phyloP scores from a whole-genome alignment of 208 protist genomes.

The Wallacemonas rigidus region DNA sequence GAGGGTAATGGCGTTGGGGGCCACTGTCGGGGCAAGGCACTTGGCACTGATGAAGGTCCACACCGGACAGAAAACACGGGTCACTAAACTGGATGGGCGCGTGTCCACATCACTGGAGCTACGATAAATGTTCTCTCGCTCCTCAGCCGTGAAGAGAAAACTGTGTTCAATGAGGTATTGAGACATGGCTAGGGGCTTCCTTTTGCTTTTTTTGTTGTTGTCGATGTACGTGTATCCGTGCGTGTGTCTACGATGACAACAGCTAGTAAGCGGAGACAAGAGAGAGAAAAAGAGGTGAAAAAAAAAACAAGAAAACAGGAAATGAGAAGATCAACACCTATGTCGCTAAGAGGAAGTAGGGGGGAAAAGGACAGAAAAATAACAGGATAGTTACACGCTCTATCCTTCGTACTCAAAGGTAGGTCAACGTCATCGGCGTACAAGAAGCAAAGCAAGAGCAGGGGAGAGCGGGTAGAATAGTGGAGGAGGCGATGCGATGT shows the following conservation, averaged over 20 bases:
- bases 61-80: constrained; percentile 62
- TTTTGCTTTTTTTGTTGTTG: no score
- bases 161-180: constrained; percentile 70
- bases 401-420: no score
- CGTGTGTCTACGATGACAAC: neutral
- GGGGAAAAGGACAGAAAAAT: constrained; percentile 9
- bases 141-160: constrained; percentile 74
- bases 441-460: neutral
- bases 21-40: constrained; percentile 80
- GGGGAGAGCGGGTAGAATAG: no score
- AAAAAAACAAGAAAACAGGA: constrained; percentile 21
- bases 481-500: no score
- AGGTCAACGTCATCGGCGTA: no score
- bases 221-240: no score
- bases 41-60: constrained; percentile 61
- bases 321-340: constrained; percentile 7
- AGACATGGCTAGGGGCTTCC: constrained; percentile 27
- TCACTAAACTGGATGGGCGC: constrained; percentile 74
- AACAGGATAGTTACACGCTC: no score
- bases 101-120: constrained; percentile 73
- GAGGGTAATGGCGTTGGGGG: constrained; percentile 91
- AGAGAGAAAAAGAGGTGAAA: constrained; percentile 13
- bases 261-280: neutral
- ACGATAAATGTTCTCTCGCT: constrained; percentile 72
- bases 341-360: neutral